Evolutionary conservation across 2,329 filamentous ascomycete species (phyloP), one percentile per base, ranked within the genome.

Genomic region (Ascochyta koolunga): DNA sequence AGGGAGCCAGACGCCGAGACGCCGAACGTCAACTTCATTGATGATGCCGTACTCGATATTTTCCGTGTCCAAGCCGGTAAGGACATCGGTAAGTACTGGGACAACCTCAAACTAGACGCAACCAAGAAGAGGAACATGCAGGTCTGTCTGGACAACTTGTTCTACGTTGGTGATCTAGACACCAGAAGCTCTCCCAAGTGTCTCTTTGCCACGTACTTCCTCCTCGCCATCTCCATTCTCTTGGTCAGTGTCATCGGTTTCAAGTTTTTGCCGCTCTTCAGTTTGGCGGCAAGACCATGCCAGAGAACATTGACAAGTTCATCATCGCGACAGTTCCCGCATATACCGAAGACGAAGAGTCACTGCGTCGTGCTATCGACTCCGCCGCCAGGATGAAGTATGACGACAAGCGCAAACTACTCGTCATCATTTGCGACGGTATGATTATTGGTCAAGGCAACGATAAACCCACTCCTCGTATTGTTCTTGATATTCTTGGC

Each of bases 391-490:
- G 92, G 57, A 97, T 97, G 92, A 88, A 87, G 63, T 99, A 99
- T 71, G 95, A 99, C 69, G 93, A 99, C 73, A 99, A 99, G 80
- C 91, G 95, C 70, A 99, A 99, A 80, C 83, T 99, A 11, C 81
- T 99, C 22, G 86, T 96, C 62, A 83, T 99, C 58, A 82, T 99
- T 60, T 99, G 95, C 69, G 95, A 99, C 70, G 95, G 95, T 77
- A 98, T 99, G 93, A 99, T 99, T 80, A 96, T 99, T 62, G 95
- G 95, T 68, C 93, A 97, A 78, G 95, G 95, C 70, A 99, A 99
- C 77, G 95, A 99, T 74, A 86, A 92, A 58, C 91, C 95, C 6
- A 99, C 95, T 0, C 95, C 95, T 37, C 87, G 93, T 58, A 99
- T 99, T 63, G 93, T 99, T 21, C 83, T 99, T 49, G 95, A 99